Evolutionary conservation across 306 rosid genomes (phyloP).

Genomic region (Castanea mollissima): DNA sequence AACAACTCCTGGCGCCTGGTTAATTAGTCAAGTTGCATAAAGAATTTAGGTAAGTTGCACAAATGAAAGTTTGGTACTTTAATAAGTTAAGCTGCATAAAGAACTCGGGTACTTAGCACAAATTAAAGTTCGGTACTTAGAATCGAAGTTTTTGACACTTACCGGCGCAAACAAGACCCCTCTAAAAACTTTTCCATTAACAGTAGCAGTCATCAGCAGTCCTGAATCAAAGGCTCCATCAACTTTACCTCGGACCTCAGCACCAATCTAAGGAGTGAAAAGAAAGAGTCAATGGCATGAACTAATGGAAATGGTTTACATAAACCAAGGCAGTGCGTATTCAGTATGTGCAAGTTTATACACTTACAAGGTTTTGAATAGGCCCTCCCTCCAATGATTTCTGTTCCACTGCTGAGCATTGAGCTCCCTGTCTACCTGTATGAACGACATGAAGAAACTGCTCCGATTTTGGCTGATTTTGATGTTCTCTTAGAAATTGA

Average conservation of each 20-base stretch:
- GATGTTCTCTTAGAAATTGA: constrained; percentile 38
- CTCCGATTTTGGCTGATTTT: constrained; percentile 40
- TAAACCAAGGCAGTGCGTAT: not conserved
- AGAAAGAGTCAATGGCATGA: not conserved
- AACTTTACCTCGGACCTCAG: constrained; percentile 82
- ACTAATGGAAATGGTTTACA: not conserved
- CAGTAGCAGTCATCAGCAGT: constrained; percentile 74
- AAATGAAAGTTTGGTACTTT: not conserved
- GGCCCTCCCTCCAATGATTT: constrained; percentile 31
- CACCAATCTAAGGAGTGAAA: constrained; percentile 62
- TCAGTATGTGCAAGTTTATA: not conserved
- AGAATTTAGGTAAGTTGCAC: not conserved
- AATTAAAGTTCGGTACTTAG: not conserved
- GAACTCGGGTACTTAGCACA: not conserved
- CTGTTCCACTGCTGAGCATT: constrained; percentile 25
- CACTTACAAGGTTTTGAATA: constrained; percentile 40
- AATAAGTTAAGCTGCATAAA: constrained; percentile 1
- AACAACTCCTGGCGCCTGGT: constrained; percentile 54
- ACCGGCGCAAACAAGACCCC: constrained; percentile 90
- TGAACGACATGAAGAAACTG: constrained; percentile 29
- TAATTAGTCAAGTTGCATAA: constrained; percentile 1
- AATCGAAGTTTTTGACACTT: constrained; percentile 28
- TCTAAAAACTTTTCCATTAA: constrained; percentile 69
- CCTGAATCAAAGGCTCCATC: constrained; percentile 91
- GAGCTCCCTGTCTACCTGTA: constrained; percentile 30